Base-by-base conservation (phyloP, 148 eudicot genomes). In the Rhododendron kiyosumense region DNA sequence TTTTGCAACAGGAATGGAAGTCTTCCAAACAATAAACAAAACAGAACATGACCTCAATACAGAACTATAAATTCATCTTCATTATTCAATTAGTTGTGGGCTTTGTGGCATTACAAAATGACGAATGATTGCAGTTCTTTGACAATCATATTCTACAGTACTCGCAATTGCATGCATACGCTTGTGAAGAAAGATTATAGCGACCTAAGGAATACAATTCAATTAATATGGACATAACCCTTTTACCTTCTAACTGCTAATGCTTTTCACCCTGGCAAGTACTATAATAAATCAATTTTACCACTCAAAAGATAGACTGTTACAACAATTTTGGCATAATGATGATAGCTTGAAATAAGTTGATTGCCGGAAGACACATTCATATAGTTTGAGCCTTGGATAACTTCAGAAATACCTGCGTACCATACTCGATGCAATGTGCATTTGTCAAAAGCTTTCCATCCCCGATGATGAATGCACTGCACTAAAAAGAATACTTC, bases 401-500 rank as follows among this genome's bases (percentile, higher is more conserved):
- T 32, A 83, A 81, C 46, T 46, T 78, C 20, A 54, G 82, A 65
- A 48, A 85, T 91, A 94, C 99, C 95, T 95, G 99, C 69, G 99
- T 96, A 80, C 90, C 87, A 91, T 96, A 92, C 87, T 96, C 98
- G 86, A 96, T 98, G 88, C 99, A 96, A 87, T 96, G 99, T 32
- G 99, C 99, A 92, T 96, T 96, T 49, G 99, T 96, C 93, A 96
- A 92, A 79, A 96, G 99, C 88, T 92, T 96, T 78, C 98, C 95
- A 81, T 95, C 97, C 83, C 99, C 99, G 78, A 96, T 95, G 96
- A 96, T 94, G 87, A 96, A 96, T 81, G 99, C 99, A 92, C 99
- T 96, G 94, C 91, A 94, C 57, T 82, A 54, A 82, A 76, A 61
- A 51, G 38, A 69, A 61, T 52, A 15, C n/a, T 34, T 26, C 14